These are phyloP conservation scores for Pueraria montana DNA, from an alignment of 306 rosid species.

Conservation along the genomic window DNA sequence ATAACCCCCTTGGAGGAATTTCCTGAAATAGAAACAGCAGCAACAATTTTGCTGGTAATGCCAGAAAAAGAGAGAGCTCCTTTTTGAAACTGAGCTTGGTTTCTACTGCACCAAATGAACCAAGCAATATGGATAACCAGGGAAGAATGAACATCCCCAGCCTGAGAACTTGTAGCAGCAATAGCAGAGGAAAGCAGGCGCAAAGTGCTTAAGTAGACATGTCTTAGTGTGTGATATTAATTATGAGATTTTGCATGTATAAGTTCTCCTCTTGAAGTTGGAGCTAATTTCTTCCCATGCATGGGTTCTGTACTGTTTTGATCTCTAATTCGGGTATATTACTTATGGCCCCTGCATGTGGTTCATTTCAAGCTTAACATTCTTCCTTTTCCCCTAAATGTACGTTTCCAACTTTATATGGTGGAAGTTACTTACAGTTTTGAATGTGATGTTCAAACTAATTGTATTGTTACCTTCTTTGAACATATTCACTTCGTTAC, in stretches of 20 bases:
- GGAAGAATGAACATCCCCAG: no score
- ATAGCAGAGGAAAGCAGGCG: no score
- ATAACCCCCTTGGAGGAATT: no score
- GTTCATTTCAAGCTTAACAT: constrained; percentile 21
- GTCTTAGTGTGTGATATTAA: not conserved
- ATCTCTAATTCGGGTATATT: not conserved
- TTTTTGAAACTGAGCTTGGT: no score
- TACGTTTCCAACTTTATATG: no score
- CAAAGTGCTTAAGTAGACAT: not conserved
- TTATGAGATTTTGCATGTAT: not conserved
- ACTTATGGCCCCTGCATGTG: not conserved
- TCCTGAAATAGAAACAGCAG: no score
- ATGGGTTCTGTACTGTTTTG: not conserved
- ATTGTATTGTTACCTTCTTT: constrained; percentile 30
- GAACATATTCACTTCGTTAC: constrained; percentile 7
- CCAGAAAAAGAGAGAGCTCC: no score
- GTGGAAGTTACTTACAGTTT: constrained; percentile 12
- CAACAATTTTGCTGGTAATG: no score
- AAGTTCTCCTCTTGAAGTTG: not conserved
- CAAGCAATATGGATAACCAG: no score
- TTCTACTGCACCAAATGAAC: no score
- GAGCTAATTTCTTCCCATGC: not conserved
- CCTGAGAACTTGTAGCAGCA: no score
- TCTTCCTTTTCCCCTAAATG: not conserved
- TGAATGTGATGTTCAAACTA: constrained; percentile 5